Evolutionary conservation across 768 basidiomycete genomes (phyloP).

Genomic region (Suillus tomentosus): DNA sequence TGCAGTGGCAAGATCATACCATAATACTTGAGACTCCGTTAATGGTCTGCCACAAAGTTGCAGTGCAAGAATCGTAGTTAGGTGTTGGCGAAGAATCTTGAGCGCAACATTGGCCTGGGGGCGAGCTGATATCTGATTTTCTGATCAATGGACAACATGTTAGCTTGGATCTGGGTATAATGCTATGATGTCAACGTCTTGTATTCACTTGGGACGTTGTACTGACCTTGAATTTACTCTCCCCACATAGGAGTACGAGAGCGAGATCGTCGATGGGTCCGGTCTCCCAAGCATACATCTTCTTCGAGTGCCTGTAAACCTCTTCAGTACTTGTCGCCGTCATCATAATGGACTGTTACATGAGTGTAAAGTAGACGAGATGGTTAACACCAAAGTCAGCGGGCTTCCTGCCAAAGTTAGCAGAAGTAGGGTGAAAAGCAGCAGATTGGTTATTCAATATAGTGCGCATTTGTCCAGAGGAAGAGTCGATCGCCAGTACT

Average conservation of each 20-base stretch:
- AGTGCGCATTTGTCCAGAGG: constrained; percentile 68
- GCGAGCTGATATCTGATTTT: constrained; percentile 75
- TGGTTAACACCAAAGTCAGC: constrained; percentile 74
- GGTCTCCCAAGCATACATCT: constrained; percentile 91
- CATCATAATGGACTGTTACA: constrained; percentile 47
- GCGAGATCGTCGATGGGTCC: constrained; percentile 85
- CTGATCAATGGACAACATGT: constrained; percentile 77
- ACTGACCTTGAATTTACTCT: constrained; percentile 82
- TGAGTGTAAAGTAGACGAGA: constrained; percentile 85
- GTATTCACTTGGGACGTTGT: not conserved
- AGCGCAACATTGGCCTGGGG: constrained; percentile 75
- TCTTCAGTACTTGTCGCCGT: constrained; percentile 11
- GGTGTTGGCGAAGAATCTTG: constrained; percentile 71
- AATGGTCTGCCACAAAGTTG: constrained; percentile 68
- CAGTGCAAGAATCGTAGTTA: constrained; percentile 60
- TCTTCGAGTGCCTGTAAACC: constrained; percentile 82
- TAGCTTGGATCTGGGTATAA: constrained; percentile 60
- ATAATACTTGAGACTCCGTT: constrained; percentile 57
- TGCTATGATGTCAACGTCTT: constrained; percentile 10
- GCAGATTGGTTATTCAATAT: constrained; percentile 79
- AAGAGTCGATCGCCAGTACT: constrained; percentile 69
- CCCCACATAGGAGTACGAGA: constrained; percentile 84
- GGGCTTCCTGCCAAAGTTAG: constrained; percentile 77
- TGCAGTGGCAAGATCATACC: constrained; percentile 73
- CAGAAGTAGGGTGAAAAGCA: constrained; percentile 86